Percentiles rank a stretch among this genome's conserved stretches.
Conservation (phyloP, 2,329 filamentous ascomycete species). For the Nannizzia gypsea region DNA sequence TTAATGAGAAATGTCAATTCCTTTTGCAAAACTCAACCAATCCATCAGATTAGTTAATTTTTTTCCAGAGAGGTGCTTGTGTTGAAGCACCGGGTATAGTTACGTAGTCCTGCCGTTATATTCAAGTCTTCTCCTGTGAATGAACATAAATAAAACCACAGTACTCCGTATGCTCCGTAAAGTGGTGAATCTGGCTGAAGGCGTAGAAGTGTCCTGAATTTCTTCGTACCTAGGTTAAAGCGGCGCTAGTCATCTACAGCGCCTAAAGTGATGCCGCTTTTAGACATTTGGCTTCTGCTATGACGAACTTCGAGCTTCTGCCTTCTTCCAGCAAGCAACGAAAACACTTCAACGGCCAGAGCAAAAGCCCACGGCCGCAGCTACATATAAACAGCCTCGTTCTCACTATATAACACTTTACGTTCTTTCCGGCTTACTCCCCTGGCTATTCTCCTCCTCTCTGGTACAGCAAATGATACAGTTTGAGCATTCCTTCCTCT, state of each 20-base stretch:
- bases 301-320: conserved; percentile 1
- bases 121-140: neutral
- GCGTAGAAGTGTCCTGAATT: neutral
- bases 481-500: neutral
- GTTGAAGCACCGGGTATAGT: too few species aligned
- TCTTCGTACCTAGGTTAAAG: neutral
- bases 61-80: too few species aligned
- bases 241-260: neutral
- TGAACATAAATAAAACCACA: neutral
- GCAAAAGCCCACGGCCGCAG: neutral
- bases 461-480: neutral
- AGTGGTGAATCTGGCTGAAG: neutral
- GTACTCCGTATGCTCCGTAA: too few species aligned
- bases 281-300: neutral
- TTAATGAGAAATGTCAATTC: neutral
- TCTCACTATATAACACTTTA: neutral
- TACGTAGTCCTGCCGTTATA: too few species aligned
- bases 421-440: neutral
- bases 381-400: neutral
- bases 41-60: neutral
- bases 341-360: neutral
- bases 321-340: neutral
- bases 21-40: neutral
- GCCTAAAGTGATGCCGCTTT: neutral
- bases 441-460: neutral